Evolutionary conservation across 1,139 yeast species (phyloP), one percentile per base, ranked within the genome.

Genomic region (Candida neerlandica): DNA sequence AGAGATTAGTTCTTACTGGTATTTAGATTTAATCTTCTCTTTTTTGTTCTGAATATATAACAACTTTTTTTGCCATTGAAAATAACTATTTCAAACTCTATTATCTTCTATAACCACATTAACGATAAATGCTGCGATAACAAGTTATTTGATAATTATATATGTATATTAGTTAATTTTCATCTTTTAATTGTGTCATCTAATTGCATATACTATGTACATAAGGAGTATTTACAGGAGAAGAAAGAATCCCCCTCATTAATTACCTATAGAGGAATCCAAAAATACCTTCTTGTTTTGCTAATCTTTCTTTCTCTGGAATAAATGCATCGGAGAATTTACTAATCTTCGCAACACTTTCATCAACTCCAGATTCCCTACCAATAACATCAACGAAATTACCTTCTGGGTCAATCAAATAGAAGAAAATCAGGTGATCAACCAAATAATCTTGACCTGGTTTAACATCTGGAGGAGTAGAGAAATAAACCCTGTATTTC

Each of bases 391-490:
- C 97, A 49, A 92, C 88, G 62, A 90, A 94, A 59, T 88, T 83
- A 45, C 98, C 99, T 66, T 94, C 98, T 16, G 96, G 92, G 64
- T 94, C 98, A 96, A 94, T 90, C 58, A 94, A 76, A 64, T 94
- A 94, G 69, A 91, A 92, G 80, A 92, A 94, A 52, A 94, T 92
- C 6, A 97, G 90, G 69, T 94, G 99, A 65, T 94, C 99, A 16
- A 94, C 99, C 56, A 94, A 79, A 65, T 94, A 94, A 60, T 94
- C 97, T 68, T 94, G 96, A 29, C 97, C 98, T 0, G 96, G 94
- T 65, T 91, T 89, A 46, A 90, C 86, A 63, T 90, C 82, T 34
- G 95, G 90, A 2, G 99, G 99, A 1, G 99, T 94, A 10, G 97
- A 89, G 67, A 94, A 94, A 69, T 92, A 94, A 6, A 94, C 99